Evolutionary conservation across 2,329 filamentous ascomycete species (phyloP).

Genomic region (Cercospora sp.): DNA sequence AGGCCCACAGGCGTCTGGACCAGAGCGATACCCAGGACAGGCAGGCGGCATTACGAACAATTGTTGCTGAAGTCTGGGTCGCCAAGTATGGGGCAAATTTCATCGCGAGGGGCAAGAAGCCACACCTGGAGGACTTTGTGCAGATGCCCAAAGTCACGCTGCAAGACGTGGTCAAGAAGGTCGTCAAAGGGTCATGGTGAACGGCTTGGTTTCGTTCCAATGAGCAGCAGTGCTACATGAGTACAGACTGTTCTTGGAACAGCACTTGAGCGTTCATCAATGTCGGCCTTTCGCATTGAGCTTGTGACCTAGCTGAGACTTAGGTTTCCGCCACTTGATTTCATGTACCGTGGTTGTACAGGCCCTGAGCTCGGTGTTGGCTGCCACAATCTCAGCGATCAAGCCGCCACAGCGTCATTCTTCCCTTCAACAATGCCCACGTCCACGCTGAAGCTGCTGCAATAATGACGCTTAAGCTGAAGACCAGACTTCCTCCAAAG

Average conservation of each 20-base stretch:
- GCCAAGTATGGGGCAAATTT: constrained; percentile 20
- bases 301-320: background rate
- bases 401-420: constrained; percentile 30
- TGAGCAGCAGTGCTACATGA: background rate
- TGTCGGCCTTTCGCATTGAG: background rate
- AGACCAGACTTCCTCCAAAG: constrained; percentile 68
- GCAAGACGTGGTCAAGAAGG: constrained; percentile 10
- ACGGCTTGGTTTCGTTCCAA: background rate
- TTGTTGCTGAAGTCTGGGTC: constrained; percentile 22
- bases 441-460: constrained; percentile 55
- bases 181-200: background rate
- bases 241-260: background rate
- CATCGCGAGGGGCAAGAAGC: constrained; percentile 14
- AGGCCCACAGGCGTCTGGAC: constrained; percentile 17
- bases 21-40: constrained; percentile 12
- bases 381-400: background rate
- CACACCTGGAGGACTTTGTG: constrained; percentile 17
- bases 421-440: constrained; percentile 51
- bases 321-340: background rate
- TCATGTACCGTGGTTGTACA: background rate
- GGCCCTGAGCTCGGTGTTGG: background rate
- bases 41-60: constrained; percentile 11
- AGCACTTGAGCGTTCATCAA: background rate
- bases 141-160: constrained; percentile 18
- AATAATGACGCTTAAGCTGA: constrained; percentile 61